phyloP scores from a whole-genome alignment of 2,329 filamentous ascomycete genomes.

The Ceratocystis papillata region DNA sequence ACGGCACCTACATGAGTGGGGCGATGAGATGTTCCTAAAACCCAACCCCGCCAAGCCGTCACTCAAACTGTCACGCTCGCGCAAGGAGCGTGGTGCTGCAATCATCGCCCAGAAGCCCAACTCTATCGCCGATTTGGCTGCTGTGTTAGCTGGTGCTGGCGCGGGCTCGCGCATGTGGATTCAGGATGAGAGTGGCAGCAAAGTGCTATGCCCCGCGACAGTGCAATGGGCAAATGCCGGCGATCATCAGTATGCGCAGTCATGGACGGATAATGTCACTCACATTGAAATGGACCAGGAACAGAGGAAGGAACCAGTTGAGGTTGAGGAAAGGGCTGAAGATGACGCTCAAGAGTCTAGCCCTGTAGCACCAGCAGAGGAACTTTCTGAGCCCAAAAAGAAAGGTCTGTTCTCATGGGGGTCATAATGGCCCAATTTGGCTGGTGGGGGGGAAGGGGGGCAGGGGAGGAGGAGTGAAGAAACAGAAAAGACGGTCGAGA shows the following conservation, averaged over 20 bases:
- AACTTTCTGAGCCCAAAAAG: conserved; percentile 19
- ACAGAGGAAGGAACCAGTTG: conserved; percentile 9
- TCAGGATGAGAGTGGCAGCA: conserved; percentile 24
- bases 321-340: conserved; percentile 21
- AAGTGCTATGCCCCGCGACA: conserved; percentile 34
- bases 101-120: conserved; percentile 53
- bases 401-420: conserved; percentile 17
- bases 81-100: conserved; percentile 39
- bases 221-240: conserved; percentile 43
- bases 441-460: neutral
- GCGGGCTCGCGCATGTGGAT: conserved; percentile 41
- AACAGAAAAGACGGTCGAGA: conserved; percentile 9
- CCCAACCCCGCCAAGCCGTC: conserved; percentile 30
- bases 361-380: conserved; percentile 14
- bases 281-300: conserved; percentile 33
- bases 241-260: conserved; percentile 38
- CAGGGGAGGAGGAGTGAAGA: conserved; percentile 1
- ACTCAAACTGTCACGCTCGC: conserved; percentile 33
- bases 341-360: conserved; percentile 26
- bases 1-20: conserved; percentile 54
- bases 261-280: conserved; percentile 45
- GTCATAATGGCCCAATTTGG: conserved; percentile 7
- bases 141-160: conserved; percentile 43
- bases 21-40: conserved; percentile 38
- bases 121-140: conserved; percentile 52